These are phyloP conservation scores for Candida krabiensis DNA, from an alignment of 805 yeast species.

Conservation along the genomic window DNA sequence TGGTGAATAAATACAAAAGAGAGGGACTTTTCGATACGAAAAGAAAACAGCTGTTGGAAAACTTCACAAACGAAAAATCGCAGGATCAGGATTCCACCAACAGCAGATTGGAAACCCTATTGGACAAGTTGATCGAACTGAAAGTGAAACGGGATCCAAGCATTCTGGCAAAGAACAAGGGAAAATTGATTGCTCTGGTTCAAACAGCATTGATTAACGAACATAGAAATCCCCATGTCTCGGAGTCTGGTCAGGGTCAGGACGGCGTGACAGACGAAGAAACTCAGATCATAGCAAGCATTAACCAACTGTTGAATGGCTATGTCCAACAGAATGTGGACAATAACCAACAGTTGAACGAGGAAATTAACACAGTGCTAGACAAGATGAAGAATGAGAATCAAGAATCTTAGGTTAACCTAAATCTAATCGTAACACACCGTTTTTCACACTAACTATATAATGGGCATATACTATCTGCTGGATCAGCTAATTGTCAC, in stretches of 20 bases:
- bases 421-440: neutral
- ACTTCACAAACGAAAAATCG: constrained; percentile 31
- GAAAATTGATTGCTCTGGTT: constrained; percentile 50
- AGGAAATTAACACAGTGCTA: constrained; percentile 12
- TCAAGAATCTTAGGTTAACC: neutral
- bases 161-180: constrained; percentile 46
- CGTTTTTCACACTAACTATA: too few species aligned
- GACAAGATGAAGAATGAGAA: constrained; percentile 11
- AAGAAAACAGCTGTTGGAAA: constrained; percentile 41
- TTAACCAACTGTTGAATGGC: constrained; percentile 16
- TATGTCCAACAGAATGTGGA: constrained; percentile 22
- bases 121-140: constrained; percentile 43
- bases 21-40: constrained; percentile 50
- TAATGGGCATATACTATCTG: too few species aligned
- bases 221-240: constrained; percentile 9
- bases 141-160: constrained; percentile 50
- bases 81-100: constrained; percentile 37
- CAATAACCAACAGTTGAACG: constrained; percentile 12
- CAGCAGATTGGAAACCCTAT: constrained; percentile 38
- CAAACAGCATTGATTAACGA: constrained; percentile 47
- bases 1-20: constrained; percentile 45
- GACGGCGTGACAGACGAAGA: constrained; percentile 18
- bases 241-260: constrained; percentile 1
- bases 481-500: too few species aligned
- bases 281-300: constrained; percentile 14